Evolutionary conservation across 2,329 filamentous ascomycete species (phyloP).

Genomic region (Ophiocordyceps polyrhachis-furcata): DNA sequence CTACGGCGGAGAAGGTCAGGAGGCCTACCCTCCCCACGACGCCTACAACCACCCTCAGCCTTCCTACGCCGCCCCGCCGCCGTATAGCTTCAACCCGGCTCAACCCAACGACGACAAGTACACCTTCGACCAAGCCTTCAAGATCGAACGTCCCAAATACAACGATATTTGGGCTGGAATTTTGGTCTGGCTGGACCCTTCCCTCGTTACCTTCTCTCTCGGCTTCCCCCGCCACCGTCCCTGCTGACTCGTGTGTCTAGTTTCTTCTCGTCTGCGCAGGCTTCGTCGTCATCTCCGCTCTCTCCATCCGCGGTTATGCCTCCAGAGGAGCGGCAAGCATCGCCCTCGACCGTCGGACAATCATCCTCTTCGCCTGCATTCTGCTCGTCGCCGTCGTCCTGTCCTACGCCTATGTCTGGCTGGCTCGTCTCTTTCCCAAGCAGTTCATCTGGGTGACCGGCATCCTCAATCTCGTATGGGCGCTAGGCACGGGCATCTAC

Average conservation of each 20-base stretch:
- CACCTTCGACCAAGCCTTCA: constrained; percentile 65
- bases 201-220: background rate
- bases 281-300: constrained; percentile 57
- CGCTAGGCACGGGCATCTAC: constrained; percentile 71
- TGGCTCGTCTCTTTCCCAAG: constrained; percentile 64
- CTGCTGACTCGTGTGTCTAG: constrained; percentile 17
- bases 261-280: constrained; percentile 54
- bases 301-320: constrained; percentile 57
- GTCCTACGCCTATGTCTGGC: constrained; percentile 58
- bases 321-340: constrained; percentile 42
- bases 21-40: constrained; percentile 6
- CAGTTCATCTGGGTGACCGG: constrained; percentile 86
- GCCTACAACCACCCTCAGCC: constrained; percentile 11
- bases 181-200: constrained; percentile 30
- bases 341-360: constrained; percentile 60
- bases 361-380: constrained; percentile 69
- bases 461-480: constrained; percentile 70
- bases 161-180: constrained; percentile 83
- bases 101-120: constrained; percentile 26
- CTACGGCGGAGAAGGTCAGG: background rate
- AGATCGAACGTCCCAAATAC: constrained; percentile 65
- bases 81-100: constrained; percentile 18
- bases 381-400: constrained; percentile 56
- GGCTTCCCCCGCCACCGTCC: background rate
- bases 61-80: constrained; percentile 11